Evolutionary conservation across 2,329 filamentous ascomycete species (phyloP).

Genomic region (Coniella lustricola): DNA sequence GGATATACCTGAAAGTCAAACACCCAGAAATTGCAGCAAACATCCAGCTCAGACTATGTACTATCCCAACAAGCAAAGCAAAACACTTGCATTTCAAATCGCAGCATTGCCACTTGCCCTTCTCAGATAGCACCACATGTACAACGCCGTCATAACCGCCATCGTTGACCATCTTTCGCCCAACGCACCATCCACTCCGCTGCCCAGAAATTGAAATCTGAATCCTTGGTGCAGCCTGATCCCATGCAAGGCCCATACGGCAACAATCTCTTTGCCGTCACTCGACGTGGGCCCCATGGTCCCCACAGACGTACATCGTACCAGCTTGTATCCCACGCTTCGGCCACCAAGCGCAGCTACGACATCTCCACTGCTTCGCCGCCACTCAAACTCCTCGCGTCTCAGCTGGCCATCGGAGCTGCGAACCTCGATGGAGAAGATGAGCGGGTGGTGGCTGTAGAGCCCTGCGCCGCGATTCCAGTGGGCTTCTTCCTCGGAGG

Average conservation of each 20-base stretch:
- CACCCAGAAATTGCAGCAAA: too few species aligned
- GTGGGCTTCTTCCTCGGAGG: not conserved
- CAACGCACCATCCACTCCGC: conserved; percentile 29
- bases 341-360: conserved; percentile 26
- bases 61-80: too few species aligned
- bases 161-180: conserved; percentile 37
- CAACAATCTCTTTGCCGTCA: conserved; percentile 35
- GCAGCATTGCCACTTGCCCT: not conserved
- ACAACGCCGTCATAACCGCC: conserved; percentile 32
- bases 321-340: conserved; percentile 33
- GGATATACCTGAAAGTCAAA: too few species aligned
- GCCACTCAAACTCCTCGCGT: conserved; percentile 36
- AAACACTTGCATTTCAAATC: too few species aligned
- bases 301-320: conserved; percentile 25
- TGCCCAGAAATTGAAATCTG: conserved; percentile 33
- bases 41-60: too few species aligned
- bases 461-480: too few species aligned
- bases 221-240: conserved; percentile 27
- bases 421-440: conserved; percentile 29
- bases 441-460: not conserved
- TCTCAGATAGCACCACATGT: conserved; percentile 28
- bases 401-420: conserved; percentile 9
- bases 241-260: conserved; percentile 26
- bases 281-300: conserved; percentile 20
- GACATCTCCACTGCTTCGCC: conserved; percentile 28